These are phyloP conservation scores for Diaporthe vaccinii DNA, from an alignment of 2,329 filamentous ascomycete species.

Conservation along the genomic window DNA sequence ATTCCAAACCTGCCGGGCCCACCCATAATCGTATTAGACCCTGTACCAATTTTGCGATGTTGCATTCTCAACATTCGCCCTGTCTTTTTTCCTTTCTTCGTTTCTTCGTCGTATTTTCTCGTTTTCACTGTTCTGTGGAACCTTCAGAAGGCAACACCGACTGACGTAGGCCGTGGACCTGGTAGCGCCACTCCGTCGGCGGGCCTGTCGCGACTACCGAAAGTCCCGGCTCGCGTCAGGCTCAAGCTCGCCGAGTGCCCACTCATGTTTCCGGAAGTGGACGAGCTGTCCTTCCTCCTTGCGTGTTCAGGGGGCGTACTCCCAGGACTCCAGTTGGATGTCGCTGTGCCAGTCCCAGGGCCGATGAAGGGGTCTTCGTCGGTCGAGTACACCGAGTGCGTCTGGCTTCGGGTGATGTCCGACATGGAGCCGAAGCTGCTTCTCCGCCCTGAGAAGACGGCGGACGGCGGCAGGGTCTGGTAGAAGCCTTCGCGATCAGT, in stretches of 20 bases:
- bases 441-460: conserved; percentile 46
- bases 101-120: background rate
- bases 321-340: conserved; percentile 61
- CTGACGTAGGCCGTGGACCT: conserved; percentile 55
- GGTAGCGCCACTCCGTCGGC: conserved; percentile 34
- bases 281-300: conserved; percentile 54
- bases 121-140: background rate
- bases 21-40: conserved; percentile 1
- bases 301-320: conserved; percentile 54
- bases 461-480: conserved; percentile 62
- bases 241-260: conserved; percentile 32
- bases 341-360: conserved; percentile 44
- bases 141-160: conserved; percentile 61
- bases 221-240: conserved; percentile 34
- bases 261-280: conserved; percentile 49
- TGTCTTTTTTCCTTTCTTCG: background rate
- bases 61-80: background rate
- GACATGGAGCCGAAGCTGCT: conserved; percentile 62
- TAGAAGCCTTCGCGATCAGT: conserved; percentile 70
- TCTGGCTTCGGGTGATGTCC: conserved; percentile 44
- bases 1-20: conserved; percentile 16
- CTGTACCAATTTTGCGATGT: conserved; percentile 30
- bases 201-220: conserved; percentile 37
- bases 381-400: conserved; percentile 65
- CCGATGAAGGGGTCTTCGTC: conserved; percentile 50